Percentiles rank a stretch among this genome's conserved stretches.
Evolutionary conservation across 768 basidiomycete species (phyloP).

Genomic region (Pleurotus platypus): DNA sequence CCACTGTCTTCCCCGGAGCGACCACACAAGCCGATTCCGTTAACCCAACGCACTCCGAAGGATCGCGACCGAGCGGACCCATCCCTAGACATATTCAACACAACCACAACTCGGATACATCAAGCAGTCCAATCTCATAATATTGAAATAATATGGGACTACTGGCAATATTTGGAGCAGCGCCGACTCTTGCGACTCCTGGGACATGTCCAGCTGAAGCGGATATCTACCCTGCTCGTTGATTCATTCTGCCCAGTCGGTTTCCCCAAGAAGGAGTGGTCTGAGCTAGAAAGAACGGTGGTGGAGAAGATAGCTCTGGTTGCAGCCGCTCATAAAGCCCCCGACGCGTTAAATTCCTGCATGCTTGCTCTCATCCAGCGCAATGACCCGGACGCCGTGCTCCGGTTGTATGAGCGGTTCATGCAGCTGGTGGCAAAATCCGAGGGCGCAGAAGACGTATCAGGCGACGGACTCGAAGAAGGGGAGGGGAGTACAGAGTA

Average conservation of each 20-base stretch:
- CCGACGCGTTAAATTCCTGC: slow-evolving; percentile 45
- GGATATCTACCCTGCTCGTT: slow-evolving; percentile 32
- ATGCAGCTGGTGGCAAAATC: slow-evolving; percentile 20
- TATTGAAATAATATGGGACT: slow-evolving; percentile 18
- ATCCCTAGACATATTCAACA: slow-evolving; percentile 22
- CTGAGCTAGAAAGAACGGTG: slow-evolving; percentile 21
- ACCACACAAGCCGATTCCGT: neutral
- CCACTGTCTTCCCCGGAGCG: neutral
- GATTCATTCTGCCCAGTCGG: slow-evolving; percentile 17
- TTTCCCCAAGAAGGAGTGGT: slow-evolving; percentile 14
- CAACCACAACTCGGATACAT: slow-evolving; percentile 33
- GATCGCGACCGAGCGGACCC: slow-evolving; percentile 9
- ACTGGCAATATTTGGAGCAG: slow-evolving; percentile 42
- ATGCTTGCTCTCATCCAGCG: slow-evolving; percentile 43
- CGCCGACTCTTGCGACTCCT: slow-evolving; percentile 43
- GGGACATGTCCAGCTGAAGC: slow-evolving; percentile 34
- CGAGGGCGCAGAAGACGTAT: slow-evolving; percentile 13
- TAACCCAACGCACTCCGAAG: neutral
- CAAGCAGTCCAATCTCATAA: slow-evolving; percentile 33
- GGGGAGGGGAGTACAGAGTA: slow-evolving; percentile 14
- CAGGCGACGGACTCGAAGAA: slow-evolving; percentile 3
- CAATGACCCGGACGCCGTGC: slow-evolving; percentile 35
- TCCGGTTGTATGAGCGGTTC: slow-evolving; percentile 42
- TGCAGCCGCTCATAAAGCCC: slow-evolving; percentile 39
- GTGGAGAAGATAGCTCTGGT: slow-evolving; percentile 48